Evolutionary conservation across 257 asterid genomes (phyloP), one percentile per base, ranked within the genome.

Genomic region (Nicotiana benthamiana): DNA sequence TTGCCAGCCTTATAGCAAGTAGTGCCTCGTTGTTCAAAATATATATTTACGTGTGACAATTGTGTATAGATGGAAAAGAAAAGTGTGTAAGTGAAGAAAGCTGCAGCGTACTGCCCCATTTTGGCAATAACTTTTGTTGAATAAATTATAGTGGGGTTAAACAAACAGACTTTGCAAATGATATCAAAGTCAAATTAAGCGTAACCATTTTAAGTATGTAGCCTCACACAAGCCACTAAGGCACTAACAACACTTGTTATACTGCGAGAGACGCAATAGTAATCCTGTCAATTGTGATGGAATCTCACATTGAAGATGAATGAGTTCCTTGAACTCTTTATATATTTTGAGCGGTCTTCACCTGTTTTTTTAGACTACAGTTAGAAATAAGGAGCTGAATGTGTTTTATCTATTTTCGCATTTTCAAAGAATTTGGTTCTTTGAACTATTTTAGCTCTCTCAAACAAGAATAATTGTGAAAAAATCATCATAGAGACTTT

Each of bases 91-190:
- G 75, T 54, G 79, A 9, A 67, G 26, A 17, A 65, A 65, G 74
- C 26, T 65, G 83, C 82, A 75, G 82, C 82, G 56, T 79, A 77
- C 83, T 70, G 36, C 80, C 80, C 87, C 89, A 87, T 90, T 82
- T 57, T 81, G 60, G 80, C 75, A 63, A 84, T 81, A 51, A 80
- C 24, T 80, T 79, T 75, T 56, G 54, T 65, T 80, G 82, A 80
- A 9, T 34, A 22, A 80, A 89, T 89, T 62, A 89, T 87, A 80
- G 77, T 84, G 27, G 59, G 70, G 83, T 87, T 89, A 89, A 87
- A 87, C 77, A 84, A 77, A 68, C n/a, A 80, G 22, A 34, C 18
- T 17, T 54, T 34, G 74, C 9, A 80, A 34, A 80, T 57, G 62
- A 68, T 80, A 34, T 46, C 74, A 68, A 68, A 56, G 59, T 66